These are phyloP conservation scores for Kondoa malvinella DNA, from an alignment of 768 basidiomycete genomes.

Conservation along the genomic window DNA sequence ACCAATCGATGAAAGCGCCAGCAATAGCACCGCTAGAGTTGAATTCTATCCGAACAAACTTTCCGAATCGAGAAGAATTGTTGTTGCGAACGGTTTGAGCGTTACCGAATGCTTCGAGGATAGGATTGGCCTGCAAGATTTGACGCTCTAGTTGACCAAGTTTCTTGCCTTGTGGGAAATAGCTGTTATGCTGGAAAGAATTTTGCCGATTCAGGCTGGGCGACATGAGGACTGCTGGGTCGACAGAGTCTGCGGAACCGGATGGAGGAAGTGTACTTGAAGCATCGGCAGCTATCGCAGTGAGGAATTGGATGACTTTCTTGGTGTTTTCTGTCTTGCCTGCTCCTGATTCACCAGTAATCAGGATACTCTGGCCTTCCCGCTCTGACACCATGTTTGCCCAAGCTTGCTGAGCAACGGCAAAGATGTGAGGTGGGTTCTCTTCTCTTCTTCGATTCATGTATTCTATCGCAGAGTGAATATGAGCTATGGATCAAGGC, in stretches of 20 bases:
- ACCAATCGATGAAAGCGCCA: slow-evolving; percentile 98
- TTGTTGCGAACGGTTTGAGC: slow-evolving; percentile 97
- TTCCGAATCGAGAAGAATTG: slow-evolving; percentile 96
- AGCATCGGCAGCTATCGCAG: slow-evolving; percentile 82
- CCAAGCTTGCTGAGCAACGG: slow-evolving; percentile 95
- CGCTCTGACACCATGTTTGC: slow-evolving; percentile 93
- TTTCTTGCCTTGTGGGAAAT: slow-evolving; percentile 26
- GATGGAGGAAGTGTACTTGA: slow-evolving; percentile 45
- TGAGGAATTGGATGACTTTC: slow-evolving; percentile 98
- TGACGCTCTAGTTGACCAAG: slow-evolving; percentile 84
- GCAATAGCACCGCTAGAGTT: slow-evolving; percentile 83
- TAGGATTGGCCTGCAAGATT: slow-evolving; percentile 92
- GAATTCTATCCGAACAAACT: slow-evolving; percentile 92
- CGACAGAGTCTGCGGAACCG: slow-evolving; percentile 35
- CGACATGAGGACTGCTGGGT: slow-evolving; percentile 12
- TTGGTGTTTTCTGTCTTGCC: slow-evolving; percentile 97
- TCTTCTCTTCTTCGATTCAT: slow-evolving; percentile 68
- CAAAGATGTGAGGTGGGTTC: slow-evolving; percentile 90
- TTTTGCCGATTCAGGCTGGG: slow-evolving; percentile 29
- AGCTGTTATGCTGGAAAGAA: neutral
- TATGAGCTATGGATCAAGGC: slow-evolving; percentile 15
- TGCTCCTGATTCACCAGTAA: slow-evolving; percentile 97
- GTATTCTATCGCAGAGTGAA: slow-evolving; percentile 37
- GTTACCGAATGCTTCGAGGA: slow-evolving; percentile 94
- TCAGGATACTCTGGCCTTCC: slow-evolving; percentile 92